These are phyloP conservation scores for Kuraishia ogatae DNA, from an alignment of 805 yeast species.

Conservation along the genomic window DNA sequence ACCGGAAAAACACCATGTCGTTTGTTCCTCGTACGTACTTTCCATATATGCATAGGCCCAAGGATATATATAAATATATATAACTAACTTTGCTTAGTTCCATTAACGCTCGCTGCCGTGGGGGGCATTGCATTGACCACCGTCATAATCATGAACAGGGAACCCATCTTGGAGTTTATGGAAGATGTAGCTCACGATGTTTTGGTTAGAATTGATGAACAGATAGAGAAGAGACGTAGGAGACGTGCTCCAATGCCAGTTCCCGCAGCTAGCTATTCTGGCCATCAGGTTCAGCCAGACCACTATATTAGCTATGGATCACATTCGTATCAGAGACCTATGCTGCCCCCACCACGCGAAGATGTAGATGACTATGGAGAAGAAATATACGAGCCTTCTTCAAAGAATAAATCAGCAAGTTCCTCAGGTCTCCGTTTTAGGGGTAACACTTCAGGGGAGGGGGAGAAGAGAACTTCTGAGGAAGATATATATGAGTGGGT, in stretches of 20 bases:
- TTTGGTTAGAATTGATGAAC: constrained; percentile 7
- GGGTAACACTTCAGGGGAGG: background rate
- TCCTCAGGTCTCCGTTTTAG: background rate
- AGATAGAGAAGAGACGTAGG: constrained; percentile 6
- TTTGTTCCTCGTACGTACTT: background rate
- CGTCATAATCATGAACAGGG: constrained; percentile 13
- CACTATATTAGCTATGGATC: background rate
- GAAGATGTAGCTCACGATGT: constrained; percentile 13
- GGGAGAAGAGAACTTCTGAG: background rate
- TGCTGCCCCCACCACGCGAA: background rate
- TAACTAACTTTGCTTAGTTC: constrained; percentile 7
- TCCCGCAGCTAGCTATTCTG: background rate
- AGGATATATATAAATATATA: too few relatives aligned
- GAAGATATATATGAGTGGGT: constrained; percentile 3
- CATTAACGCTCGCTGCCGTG: constrained; percentile 15
- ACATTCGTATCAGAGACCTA: background rate
- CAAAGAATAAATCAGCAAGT: background rate
- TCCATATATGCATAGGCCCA: background rate
- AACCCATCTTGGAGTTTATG: constrained; percentile 16
- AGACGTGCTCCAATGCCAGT: background rate
- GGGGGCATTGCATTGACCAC: constrained; percentile 18
- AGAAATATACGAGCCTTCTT: background rate
- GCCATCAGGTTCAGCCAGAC: background rate
- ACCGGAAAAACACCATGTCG: background rate
- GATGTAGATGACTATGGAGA: background rate